Evolutionary conservation across 192 early-diverging fungal genomes (phyloP).

Genomic region (Physocladia obscura): DNA sequence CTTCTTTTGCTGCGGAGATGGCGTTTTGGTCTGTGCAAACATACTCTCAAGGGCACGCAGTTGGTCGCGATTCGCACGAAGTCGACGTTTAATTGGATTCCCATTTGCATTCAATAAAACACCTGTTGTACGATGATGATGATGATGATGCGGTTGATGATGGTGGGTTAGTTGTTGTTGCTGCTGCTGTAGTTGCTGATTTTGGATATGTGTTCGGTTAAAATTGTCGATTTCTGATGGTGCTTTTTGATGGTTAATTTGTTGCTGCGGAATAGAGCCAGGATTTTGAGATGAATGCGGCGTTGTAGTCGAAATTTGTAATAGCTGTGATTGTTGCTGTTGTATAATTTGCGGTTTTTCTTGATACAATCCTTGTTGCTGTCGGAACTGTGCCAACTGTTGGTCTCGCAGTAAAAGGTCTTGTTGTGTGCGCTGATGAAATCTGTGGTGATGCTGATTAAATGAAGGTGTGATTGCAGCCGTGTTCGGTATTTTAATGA

Average conservation of each 20-base stretch:
- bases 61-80: conserved; percentile 26
- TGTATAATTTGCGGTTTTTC: conserved; percentile 12
- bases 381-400: neutral
- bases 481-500: too few relatives aligned
- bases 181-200: conserved; percentile 26
- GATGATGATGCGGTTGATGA: conserved; percentile 12
- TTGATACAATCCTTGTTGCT: neutral
- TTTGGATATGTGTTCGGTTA: neutral
- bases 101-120: conserved; percentile 9
- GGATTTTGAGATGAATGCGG: too few relatives aligned
- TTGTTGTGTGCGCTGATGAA: neutral
- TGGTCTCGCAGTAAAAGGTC: neutral
- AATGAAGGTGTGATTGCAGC: neutral
- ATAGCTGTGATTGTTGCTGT: conserved; percentile 3
- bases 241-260: neutral
- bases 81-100: conserved; percentile 15
- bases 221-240: conserved; percentile 12
- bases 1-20: conserved; percentile 10
- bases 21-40: conserved; percentile 15
- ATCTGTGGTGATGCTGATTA: neutral
- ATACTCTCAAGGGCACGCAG: conserved; percentile 13
- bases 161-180: conserved; percentile 14
- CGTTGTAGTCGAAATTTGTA: too few relatives aligned
- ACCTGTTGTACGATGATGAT: neutral
- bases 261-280: neutral